A percentile compares a stretch with the other conserved stretches of the same genome.
Conservation (phyloP, 2,329 filamentous ascomycete species). For the Sclerotinia spermophila region DNA sequence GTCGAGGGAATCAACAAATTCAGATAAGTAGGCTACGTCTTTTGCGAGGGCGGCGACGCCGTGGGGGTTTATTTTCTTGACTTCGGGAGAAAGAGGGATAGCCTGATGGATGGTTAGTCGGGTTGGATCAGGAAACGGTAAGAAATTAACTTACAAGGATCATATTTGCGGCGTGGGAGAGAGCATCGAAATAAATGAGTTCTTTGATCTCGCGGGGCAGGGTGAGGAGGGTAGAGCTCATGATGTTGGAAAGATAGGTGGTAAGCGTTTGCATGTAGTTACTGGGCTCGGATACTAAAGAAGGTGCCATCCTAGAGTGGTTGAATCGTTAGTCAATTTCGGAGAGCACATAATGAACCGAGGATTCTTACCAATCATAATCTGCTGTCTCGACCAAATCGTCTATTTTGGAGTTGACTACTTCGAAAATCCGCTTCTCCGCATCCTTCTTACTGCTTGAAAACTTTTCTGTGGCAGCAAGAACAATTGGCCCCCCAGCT, state of each 20-base stretch:
- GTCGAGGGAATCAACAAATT: constrained; percentile 83
- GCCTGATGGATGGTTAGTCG: constrained; percentile 21
- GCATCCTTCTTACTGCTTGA: constrained; percentile 89
- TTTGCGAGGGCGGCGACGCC: constrained; percentile 76
- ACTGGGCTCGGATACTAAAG: constrained; percentile 67
- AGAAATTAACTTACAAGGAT: constrained; percentile 58
- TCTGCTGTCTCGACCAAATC: constrained; percentile 95
- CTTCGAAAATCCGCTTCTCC: constrained; percentile 95
- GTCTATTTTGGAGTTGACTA: constrained; percentile 98
- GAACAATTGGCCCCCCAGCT: constrained; percentile 72
- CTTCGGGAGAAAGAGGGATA: constrained; percentile 60
- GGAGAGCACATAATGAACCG: neutral
- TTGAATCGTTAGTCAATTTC: constrained; percentile 18
- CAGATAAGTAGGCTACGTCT: constrained; percentile 78
- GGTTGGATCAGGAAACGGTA: neutral
- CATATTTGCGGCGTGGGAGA: constrained; percentile 83
- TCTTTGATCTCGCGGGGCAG: constrained; percentile 96
- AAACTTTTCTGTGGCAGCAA: constrained; percentile 84
- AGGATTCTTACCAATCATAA: constrained; percentile 76
- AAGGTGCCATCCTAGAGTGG: constrained; percentile 50
- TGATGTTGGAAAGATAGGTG: constrained; percentile 89
- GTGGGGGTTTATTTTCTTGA: constrained; percentile 83
- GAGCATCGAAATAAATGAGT: constrained; percentile 94
- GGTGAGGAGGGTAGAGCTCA: constrained; percentile 89
- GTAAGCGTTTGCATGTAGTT: constrained; percentile 96